These are phyloP conservation scores for Boletus eberwhitei DNA, from an alignment of 768 basidiomycete genomes.

Conservation along the genomic window DNA sequence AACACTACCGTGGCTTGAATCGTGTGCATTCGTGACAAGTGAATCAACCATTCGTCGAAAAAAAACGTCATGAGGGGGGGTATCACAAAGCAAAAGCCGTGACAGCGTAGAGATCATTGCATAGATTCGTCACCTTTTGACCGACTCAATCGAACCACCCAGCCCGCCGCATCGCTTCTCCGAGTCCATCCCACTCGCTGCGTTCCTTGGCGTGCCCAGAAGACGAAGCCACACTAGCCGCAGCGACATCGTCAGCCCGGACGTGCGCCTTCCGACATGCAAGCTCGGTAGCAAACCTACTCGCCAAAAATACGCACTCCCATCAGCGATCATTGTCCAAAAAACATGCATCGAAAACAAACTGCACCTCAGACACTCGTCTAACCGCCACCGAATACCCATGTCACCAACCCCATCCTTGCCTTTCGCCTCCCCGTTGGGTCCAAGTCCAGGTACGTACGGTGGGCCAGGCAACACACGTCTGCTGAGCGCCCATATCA, in stretches of 20 bases:
- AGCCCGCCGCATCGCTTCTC: constrained; percentile 67
- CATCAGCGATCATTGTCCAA: background rate
- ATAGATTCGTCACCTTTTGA: background rate
- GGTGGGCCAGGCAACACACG: constrained; percentile 70
- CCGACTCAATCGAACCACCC: constrained; percentile 64
- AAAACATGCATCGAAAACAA: constrained; percentile 1
- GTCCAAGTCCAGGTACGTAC: constrained; percentile 50
- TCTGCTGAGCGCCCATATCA: constrained; percentile 79
- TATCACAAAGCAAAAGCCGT: constrained; percentile 4
- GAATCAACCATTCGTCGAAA: background rate
- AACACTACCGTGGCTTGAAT: background rate
- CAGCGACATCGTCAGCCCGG: background rate
- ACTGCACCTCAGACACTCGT: constrained; percentile 71
- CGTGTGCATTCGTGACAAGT: background rate
- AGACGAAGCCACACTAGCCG: constrained; percentile 9
- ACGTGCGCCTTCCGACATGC: constrained; percentile 63
- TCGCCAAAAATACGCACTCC: background rate
- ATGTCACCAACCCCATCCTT: constrained; percentile 37
- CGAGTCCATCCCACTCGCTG: constrained; percentile 63
- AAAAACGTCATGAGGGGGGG: background rate
- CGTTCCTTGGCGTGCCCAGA: constrained; percentile 33
- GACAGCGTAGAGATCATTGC: background rate
- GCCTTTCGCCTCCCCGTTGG: constrained; percentile 16
- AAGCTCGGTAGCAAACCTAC: constrained; percentile 80
- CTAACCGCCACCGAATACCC: constrained; percentile 66